Percentiles rank a stretch among this genome's conserved stretches.
These are phyloP conservation scores for Candida freyschussii DNA, from an alignment of 1,139 yeast genomes.

Conservation along the genomic window DNA sequence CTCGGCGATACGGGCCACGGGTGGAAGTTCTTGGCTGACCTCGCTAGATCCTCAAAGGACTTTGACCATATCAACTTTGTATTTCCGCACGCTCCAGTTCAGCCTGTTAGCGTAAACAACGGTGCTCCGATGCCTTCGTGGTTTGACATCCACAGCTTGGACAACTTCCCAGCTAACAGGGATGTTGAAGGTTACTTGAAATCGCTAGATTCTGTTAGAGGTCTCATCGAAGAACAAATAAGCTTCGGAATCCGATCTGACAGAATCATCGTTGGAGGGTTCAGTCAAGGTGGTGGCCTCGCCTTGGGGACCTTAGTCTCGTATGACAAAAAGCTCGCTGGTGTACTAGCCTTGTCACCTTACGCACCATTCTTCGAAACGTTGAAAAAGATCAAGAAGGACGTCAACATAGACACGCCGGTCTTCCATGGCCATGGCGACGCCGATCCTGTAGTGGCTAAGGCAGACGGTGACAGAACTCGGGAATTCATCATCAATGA, in stretches of 20 bases:
- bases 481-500: conserved; percentile 37
- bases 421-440: conserved; percentile 88
- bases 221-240: conserved; percentile 58
- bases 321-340: conserved; percentile 65
- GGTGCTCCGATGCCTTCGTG: conserved; percentile 77
- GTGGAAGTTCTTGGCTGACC: conserved; percentile 73
- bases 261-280: conserved; percentile 83
- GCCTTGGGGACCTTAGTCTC: conserved; percentile 52
- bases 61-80: conserved; percentile 66
- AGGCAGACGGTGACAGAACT: conserved; percentile 45
- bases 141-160: conserved; percentile 73
- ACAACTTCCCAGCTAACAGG: conserved; percentile 39
- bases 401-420: conserved; percentile 59
- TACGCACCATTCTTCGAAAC: conserved; percentile 55
- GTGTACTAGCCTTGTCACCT: conserved; percentile 74
- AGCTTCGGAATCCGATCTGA: conserved; percentile 61
- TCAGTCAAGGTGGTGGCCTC: conserved; percentile 90
- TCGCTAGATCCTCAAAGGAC: conserved; percentile 39
- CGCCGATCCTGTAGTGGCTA: conserved; percentile 60
- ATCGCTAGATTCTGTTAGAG: conserved; percentile 48
- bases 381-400: conserved; percentile 30
- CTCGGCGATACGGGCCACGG: conserved; percentile 89
- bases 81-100: conserved; percentile 82
- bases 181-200: conserved; percentile 64
- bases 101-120: conserved; percentile 63